Percentiles rank a stretch among this genome's conserved stretches.
These are phyloP conservation scores for Moesziomyces parantarcticus DNA, from an alignment of 1,284 basidiomycete genomes.

Conservation along the genomic window DNA sequence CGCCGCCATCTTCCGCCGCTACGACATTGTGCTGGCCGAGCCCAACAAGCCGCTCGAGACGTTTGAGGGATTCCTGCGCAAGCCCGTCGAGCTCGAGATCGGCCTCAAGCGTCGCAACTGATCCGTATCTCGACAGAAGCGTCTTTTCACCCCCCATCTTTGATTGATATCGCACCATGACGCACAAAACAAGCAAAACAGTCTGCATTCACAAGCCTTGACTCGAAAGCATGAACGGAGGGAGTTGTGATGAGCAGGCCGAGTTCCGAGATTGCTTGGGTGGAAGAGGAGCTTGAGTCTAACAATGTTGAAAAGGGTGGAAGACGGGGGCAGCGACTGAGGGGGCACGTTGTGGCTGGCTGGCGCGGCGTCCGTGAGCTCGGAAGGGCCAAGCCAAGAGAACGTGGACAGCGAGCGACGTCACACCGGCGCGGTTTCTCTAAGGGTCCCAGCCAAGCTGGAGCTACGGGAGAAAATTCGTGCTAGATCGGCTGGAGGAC, in stretches of 20 bases:
- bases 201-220: background rate
- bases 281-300: background rate
- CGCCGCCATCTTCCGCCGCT: conserved; percentile 52
- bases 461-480: conserved; percentile 22
- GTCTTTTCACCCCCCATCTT: background rate
- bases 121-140: background rate
- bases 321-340: too few species aligned
- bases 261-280: too few species aligned
- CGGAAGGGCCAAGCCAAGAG: conserved; percentile 1
- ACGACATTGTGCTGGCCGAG: conserved; percentile 56
- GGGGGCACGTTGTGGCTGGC: background rate
- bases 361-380: too few species aligned
- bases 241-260: too few species aligned
- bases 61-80: conserved; percentile 60
- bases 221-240: too few species aligned
- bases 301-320: background rate
- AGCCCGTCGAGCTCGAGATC: conserved; percentile 47
- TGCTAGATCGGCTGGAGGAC: conserved; percentile 42
- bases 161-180: background rate
- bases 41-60: conserved; percentile 51
- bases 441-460: conserved; percentile 30
- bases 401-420: conserved; percentile 30
- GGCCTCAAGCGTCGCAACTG: conserved; percentile 48
- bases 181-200: background rate
- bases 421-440: conserved; percentile 12